Evolutionary conservation across 768 basidiomycete species (phyloP).

Genomic region (Pisolithus marmoratus): DNA sequence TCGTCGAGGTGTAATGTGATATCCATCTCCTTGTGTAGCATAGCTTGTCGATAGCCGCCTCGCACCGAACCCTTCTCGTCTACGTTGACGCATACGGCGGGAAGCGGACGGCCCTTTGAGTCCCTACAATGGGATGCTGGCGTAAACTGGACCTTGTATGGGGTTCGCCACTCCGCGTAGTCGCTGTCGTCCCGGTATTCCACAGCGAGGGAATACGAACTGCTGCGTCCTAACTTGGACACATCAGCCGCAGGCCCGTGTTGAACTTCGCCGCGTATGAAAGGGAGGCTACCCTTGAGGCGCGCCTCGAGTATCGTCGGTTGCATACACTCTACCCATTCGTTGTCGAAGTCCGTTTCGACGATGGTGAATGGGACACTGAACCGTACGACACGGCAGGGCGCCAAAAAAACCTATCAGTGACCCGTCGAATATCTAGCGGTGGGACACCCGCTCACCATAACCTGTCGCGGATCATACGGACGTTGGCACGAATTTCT

Average conservation of each 20-base stretch:
- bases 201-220: neutral
- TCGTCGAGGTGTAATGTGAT: neutral
- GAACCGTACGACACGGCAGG: too few relatives aligned
- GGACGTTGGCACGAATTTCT: neutral
- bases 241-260: neutral
- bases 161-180: neutral
- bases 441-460: neutral
- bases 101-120: neutral
- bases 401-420: neutral
- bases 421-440: neutral
- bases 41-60: neutral
- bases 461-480: neutral
- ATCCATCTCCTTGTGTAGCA: neutral
- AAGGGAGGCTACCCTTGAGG: neutral
- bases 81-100: neutral
- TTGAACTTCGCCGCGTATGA: neutral
- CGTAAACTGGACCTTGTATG: neutral
- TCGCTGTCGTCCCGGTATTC: neutral
- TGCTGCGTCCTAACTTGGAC: neutral
- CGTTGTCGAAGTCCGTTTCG: neutral
- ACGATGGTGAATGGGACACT: neutral
- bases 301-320: neutral
- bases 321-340: neutral
- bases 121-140: neutral
- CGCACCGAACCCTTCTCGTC: neutral